These are phyloP conservation scores for Candida sithepensis DNA, from an alignment of 805 yeast species.

Conservation along the genomic window DNA sequence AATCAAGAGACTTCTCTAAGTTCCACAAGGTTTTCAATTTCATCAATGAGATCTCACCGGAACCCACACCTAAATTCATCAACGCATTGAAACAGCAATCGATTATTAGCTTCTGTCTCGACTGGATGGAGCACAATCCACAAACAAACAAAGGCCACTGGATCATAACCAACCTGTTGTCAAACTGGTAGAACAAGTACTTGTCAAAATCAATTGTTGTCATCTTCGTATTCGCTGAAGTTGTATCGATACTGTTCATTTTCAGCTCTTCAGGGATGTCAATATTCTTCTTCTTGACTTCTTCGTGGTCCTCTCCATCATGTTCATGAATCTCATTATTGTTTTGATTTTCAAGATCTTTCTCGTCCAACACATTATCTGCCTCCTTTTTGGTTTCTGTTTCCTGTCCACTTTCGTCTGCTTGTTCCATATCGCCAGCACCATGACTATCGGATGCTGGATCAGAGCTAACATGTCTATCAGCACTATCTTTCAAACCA, in stretches of 20 bases:
- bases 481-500: too few relatives aligned
- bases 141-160: constrained; percentile 36
- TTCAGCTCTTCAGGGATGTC: constrained; percentile 6
- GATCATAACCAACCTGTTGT: constrained; percentile 34
- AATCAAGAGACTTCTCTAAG: constrained; percentile 23
- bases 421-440: too few relatives aligned
- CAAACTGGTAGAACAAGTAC: constrained; percentile 31
- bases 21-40: constrained; percentile 31
- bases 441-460: too few relatives aligned
- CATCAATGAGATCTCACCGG: constrained; percentile 32
- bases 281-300: constrained; percentile 1
- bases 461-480: too few relatives aligned
- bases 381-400: not conserved
- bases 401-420: not conserved
- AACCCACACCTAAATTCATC: constrained; percentile 33
- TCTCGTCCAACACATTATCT: not conserved
- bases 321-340: too few relatives aligned
- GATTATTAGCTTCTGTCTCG: constrained; percentile 29
- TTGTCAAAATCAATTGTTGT: constrained; percentile 23
- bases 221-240: constrained; percentile 7
- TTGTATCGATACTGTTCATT: constrained; percentile 5
- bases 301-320: not conserved
- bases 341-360: not conserved
- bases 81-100: constrained; percentile 34
- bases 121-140: constrained; percentile 31